Evolutionary conservation across 2,329 filamentous ascomycete genomes (phyloP), one percentile per base, ranked within the genome.

Genomic region (Diaporthe ampelina): DNA sequence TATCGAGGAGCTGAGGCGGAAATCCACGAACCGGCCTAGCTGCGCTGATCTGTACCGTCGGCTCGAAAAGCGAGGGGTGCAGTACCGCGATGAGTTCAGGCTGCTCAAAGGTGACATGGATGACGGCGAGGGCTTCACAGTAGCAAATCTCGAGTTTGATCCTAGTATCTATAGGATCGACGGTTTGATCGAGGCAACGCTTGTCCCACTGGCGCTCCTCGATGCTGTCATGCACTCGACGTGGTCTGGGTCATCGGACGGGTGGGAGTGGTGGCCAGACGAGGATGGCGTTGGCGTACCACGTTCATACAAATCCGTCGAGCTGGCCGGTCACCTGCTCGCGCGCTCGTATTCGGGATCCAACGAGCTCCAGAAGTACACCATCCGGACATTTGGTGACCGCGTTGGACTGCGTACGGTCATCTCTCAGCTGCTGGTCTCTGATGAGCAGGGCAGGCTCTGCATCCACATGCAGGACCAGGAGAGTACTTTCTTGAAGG

Each of bases 381-480:
- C 61, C 21, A 32, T 52, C 4, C 61, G 61, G 1, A 67, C 61
- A 0, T 67, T 67, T 52, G 61, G 61, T 26, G 61, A 67, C 8
- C 43, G 61, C 3, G 61, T 67, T 1, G 61, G 61, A 0, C 21
- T 67, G 45, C 35, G 61, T 13, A 67, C 61, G 4, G 61, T 67
- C 29, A 67, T 67, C 13, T 67, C 61, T 1, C 61, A 67, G 43
- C 61, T 67, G 2, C 24, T 67, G 43, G 61, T 67, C 3, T 67
- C 61, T 1, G 61, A 67, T 37, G 61, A 67, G 61, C 45, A 67
- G 10, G 61, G 61, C 21, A 52, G 61, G 29, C 61, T 67, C 0
- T 67, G 61, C 21, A 67, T 67, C 21, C 61, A 67, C 6, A 67
- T 67, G 61, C 61, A 67, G 29, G 61, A 67, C 26, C 61, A 67